A percentile compares a stretch with the other conserved stretches of the same genome.
Conservation (phyloP, 352 stramenopile species). For the Thraustotheca clavata region DNA sequence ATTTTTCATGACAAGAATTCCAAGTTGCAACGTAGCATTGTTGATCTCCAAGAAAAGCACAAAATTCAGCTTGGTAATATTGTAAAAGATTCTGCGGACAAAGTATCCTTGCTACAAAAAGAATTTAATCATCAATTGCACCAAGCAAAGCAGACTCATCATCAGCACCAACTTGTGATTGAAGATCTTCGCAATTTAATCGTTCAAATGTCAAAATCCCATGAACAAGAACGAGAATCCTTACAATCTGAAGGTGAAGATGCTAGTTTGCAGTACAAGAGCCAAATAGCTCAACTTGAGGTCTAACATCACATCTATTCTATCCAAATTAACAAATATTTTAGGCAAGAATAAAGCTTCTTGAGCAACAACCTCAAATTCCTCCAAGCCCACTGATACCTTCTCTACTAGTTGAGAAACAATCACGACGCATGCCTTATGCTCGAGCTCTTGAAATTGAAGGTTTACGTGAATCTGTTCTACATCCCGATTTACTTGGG, state of each 20-base stretch:
- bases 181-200: conserved; percentile 3
- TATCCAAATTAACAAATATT: conserved; percentile 8
- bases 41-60: conserved; percentile 44
- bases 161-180: not conserved
- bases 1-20: conserved; percentile 26
- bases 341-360: not conserved
- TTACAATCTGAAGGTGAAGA: conserved; percentile 23
- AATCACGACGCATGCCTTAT: conserved; percentile 48
- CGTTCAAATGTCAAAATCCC: too few species aligned
- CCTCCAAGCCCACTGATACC: not conserved
- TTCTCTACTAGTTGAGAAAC: not conserved
- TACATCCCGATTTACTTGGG: conserved; percentile 34
- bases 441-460: conserved; percentile 74
- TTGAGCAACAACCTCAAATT: conserved; percentile 20
- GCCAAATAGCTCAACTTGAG: conserved; percentile 26
- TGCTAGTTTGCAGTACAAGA: conserved; percentile 13
- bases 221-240: not conserved
- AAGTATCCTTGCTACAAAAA: conserved; percentile 21
- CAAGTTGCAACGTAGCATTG: conserved; percentile 35
- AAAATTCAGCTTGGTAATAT: not conserved
- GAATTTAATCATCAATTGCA: conserved; percentile 24
- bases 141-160: conserved; percentile 10
- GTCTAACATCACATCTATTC: not conserved
- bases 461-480: conserved; percentile 60
- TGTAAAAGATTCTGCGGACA: conserved; percentile 8